Conservation (phyloP, 2,329 filamentous ascomycete species). For the Pseudophaeomoniella oleicola region DNA sequence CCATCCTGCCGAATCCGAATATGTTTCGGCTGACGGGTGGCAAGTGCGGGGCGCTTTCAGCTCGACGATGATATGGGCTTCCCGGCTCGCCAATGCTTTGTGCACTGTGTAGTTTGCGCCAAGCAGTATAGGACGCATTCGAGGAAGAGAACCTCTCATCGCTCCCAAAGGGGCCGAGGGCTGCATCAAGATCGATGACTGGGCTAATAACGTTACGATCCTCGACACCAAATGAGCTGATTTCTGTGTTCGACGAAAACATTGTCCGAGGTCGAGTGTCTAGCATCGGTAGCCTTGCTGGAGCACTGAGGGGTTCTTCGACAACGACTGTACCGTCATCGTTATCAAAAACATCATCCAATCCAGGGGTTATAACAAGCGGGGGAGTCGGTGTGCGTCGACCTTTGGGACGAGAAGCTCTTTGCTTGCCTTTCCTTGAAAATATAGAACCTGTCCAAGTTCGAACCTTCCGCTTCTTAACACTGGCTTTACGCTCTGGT, state of each 20-base stretch:
- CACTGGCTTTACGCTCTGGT: conserved; percentile 19
- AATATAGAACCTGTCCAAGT: conserved; percentile 39
- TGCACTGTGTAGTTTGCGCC: conserved; percentile 33
- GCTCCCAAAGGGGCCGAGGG: conserved; percentile 82
- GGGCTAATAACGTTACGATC: conserved; percentile 57
- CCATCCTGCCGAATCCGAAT: conserved; percentile 22
- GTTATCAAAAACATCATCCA: conserved; percentile 30
- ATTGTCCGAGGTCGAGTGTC: not conserved
- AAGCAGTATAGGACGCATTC: conserved; percentile 24
- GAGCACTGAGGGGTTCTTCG: conserved; percentile 20
- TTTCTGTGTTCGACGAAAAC: not conserved
- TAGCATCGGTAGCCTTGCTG: conserved; percentile 1
- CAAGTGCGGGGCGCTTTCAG: conserved; percentile 35
- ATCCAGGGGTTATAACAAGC: conserved; percentile 20
- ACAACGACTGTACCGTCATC: conserved; percentile 34
- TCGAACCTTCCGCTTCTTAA: conserved; percentile 60
- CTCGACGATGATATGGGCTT: conserved; percentile 23
- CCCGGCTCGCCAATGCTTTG: conserved; percentile 22
- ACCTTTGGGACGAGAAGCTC: conserved; percentile 25
- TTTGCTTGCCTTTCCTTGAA: conserved; percentile 32
- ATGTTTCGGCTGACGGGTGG: conserved; percentile 29
- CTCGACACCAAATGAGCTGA: conserved; percentile 2
- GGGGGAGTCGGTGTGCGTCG: conserved; percentile 28
- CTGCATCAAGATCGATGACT: conserved; percentile 88
- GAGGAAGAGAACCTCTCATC: conserved; percentile 18